A percentile compares a stretch with the other conserved stretches of the same genome.
Conservation (phyloP, 352 stramenopile genomes). For the Phytophthora sp. region DNA sequence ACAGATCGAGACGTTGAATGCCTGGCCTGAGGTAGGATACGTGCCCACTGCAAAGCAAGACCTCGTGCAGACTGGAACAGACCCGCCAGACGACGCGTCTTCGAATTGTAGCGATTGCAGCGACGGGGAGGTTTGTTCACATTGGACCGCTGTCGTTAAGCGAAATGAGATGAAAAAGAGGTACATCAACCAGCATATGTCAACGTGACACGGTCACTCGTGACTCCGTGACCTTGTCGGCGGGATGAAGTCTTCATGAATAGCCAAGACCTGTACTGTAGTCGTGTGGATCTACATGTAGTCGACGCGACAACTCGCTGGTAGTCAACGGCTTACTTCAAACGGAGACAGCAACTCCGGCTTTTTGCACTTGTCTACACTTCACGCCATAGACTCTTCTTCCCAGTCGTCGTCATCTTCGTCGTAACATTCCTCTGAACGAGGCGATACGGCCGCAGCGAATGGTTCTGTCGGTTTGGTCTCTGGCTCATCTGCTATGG, state of each 20-base stretch:
- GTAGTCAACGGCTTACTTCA: background rate
- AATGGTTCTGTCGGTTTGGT: background rate
- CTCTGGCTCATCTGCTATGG: background rate
- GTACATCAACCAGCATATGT: too few species aligned
- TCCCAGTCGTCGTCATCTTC: slow-evolving; percentile 76
- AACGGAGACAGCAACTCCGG: background rate
- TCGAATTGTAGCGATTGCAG: slow-evolving; percentile 23
- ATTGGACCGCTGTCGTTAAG: slow-evolving; percentile 12
- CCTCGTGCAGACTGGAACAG: too few species aligned
- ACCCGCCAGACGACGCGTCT: background rate
- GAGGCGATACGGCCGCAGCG: slow-evolving; percentile 12
- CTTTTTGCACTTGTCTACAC: background rate
- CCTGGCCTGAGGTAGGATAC: too few species aligned
- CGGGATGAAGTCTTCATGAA: background rate
- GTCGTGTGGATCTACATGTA: slow-evolving; percentile 8
- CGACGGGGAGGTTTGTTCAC: slow-evolving; percentile 14
- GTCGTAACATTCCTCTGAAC: slow-evolving; percentile 57
- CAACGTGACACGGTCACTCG: background rate
- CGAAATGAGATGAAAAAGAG: slow-evolving; percentile 23
- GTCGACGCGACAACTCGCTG: background rate
- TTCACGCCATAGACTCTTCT: slow-evolving; percentile 48
- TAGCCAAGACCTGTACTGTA: background rate
- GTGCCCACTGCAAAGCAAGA: background rate
- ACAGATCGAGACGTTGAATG: background rate
- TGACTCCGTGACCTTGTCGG: background rate